Conservation (phyloP, 163 green algal species). For the Prototheca wickerhamii region DNA sequence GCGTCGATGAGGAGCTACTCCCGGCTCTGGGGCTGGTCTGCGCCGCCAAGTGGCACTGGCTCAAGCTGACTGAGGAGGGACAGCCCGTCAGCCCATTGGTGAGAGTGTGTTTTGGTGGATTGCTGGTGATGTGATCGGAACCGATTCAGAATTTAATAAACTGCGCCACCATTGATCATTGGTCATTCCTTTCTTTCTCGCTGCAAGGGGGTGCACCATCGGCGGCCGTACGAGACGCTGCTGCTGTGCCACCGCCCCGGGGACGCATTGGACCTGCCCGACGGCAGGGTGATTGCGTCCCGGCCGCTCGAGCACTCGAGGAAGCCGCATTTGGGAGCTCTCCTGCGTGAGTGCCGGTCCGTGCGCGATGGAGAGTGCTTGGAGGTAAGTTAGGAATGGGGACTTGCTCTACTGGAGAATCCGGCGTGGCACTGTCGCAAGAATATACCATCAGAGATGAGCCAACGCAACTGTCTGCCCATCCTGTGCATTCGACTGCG, state of each 20-base stretch:
- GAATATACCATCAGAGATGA: neutral
- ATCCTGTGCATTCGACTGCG: neutral
- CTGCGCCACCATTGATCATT: neutral
- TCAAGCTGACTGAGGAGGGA: slow-evolving; percentile 40
- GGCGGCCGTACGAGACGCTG: slow-evolving; percentile 57
- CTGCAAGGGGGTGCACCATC: slow-evolving; percentile 34
- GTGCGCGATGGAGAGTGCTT: slow-evolving; percentile 13
- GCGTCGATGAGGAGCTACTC: slow-evolving; percentile 58
- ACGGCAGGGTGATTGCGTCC: slow-evolving; percentile 31
- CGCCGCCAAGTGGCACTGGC: slow-evolving; percentile 62
- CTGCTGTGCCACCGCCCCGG: slow-evolving; percentile 28
- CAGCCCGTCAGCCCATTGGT: slow-evolving; percentile 23
- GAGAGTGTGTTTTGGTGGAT: neutral
- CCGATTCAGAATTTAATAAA: neutral
- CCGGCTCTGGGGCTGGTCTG: slow-evolving; percentile 47
- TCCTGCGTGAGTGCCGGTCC: slow-evolving; percentile 28
- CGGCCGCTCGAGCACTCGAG: slow-evolving; percentile 51
- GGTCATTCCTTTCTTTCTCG: slow-evolving; percentile 4
- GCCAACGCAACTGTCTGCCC: neutral
- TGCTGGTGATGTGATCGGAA: neutral
- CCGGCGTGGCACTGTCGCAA: neutral
- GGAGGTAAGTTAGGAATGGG: slow-evolving; percentile 16
- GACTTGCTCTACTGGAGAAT: neutral
- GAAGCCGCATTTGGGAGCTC: slow-evolving; percentile 52
- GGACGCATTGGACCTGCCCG: neutral